Evolutionary conservation across 106 monocot species (phyloP), one percentile per base, ranked within the genome.

Genomic region (Xerophyta viscosa): DNA sequence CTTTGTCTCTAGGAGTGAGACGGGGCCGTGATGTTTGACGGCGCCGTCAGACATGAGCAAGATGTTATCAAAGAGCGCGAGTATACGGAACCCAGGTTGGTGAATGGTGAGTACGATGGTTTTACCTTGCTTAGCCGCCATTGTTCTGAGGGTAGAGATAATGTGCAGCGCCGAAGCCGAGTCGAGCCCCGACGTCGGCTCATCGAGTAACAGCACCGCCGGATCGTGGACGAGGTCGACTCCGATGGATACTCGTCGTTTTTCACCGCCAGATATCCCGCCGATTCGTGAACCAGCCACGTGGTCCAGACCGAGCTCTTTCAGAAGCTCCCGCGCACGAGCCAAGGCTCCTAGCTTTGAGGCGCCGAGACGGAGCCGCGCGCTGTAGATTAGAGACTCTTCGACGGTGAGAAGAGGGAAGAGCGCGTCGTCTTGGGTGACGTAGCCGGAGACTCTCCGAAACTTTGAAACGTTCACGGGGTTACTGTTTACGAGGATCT

Each of bases 171-270:
- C 94, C 1, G 84, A 71, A 5, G 67, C 75, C 1, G 88, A 88
- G 71, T 94, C 94, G 20, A 94, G 70, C 19, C 94, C 94, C 3
- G 94, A 84, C 1, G 94, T 94, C 15, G 94, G 94, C 63, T 94
- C 94, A 70, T 94, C 94, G 21, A 94, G 78, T 11, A 94, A 61
- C 42, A 94, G 69, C 26, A 88, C 75, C 7, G 77, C 66, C 25
- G 94, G 94, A 64, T 88, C 70, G 53, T 94, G 94, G 12, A 94
- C 88, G 42, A 94, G 56, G 24, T 88, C 94, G 17, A 76, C 67
- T 3, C 94, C 94, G 43, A 94, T 94, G 10, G 94, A 88, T 25
- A 88, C 88, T 3, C 94, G 66, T 17, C 94, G 57, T 31, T 68
- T 65, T 72, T 94, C 94, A 4, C 94, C 94, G n/a, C 94, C 94